Evolutionary conservation across 2,329 filamentous ascomycete species (phyloP).

Genomic region (Apiospora phragmitis): DNA sequence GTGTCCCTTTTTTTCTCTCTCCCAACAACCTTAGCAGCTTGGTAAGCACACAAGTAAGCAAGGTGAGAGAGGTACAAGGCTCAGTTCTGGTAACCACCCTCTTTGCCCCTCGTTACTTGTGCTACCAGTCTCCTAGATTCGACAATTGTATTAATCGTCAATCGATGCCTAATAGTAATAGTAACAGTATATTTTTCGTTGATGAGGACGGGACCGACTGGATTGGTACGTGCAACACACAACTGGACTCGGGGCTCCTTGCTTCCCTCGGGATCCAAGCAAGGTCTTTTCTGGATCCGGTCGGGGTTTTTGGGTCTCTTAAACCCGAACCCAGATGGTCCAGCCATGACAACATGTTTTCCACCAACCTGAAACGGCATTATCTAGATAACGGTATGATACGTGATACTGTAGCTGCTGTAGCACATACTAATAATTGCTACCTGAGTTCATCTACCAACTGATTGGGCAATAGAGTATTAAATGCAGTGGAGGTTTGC

Average conservation of each 20-base stretch:
- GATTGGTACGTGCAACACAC: background rate
- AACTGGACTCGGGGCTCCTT: background rate
- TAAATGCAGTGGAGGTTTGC: background rate
- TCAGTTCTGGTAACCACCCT: background rate
- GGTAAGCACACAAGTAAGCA: background rate
- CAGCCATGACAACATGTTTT: background rate
- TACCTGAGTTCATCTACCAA: background rate
- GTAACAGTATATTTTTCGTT: background rate
- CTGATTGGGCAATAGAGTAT: background rate
- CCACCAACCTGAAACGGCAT: background rate
- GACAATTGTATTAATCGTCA: background rate
- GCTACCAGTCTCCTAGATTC: background rate
- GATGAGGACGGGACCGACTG: background rate
- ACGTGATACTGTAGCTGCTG: background rate
- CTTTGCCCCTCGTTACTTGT: background rate
- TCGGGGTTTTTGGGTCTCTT: background rate
- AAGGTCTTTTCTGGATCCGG: background rate
- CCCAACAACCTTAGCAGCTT: background rate
- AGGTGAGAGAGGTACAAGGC: background rate
- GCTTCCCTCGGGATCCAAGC: background rate
- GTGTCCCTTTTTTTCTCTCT: background rate
- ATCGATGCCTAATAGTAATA: no score
- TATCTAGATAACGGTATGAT: background rate
- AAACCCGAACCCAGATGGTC: constrained; percentile 2
- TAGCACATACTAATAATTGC: no score